A percentile compares a stretch with the other conserved stretches of the same genome.
phyloP scores from a whole-genome alignment of 2,329 filamentous ascomycete species.

The Talaromyces sp. region DNA sequence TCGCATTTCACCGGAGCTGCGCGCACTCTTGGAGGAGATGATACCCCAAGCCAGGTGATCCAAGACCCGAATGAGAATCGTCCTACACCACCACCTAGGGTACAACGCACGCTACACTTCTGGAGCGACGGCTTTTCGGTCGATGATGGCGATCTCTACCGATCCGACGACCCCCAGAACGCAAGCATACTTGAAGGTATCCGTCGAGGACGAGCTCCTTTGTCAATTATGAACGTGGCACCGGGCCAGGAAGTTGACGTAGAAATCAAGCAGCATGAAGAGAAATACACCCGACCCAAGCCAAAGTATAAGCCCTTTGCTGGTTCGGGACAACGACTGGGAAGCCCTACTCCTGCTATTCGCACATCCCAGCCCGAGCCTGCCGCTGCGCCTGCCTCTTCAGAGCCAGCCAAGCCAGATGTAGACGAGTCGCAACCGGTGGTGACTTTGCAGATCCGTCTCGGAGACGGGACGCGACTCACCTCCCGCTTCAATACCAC shows the following conservation, averaged over 20 bases:
- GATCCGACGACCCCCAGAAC: conserved; percentile 62
- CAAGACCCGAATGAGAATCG: conserved; percentile 48
- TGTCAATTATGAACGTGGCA: conserved; percentile 61
- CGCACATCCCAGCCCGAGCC: conserved; percentile 35
- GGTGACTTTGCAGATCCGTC: conserved; percentile 59
- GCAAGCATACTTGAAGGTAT: conserved; percentile 61
- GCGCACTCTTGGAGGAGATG: conserved; percentile 64
- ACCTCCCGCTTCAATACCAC: conserved; percentile 63
- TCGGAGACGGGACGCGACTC: conserved; percentile 61
- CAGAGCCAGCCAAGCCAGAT: conserved; percentile 40
- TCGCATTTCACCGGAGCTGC: conserved; percentile 59
- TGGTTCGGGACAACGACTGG: conserved; percentile 59
- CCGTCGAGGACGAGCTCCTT: conserved; percentile 60
- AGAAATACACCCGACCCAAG: conserved; percentile 62
- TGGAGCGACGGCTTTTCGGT: conserved; percentile 66
- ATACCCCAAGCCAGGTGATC: conserved; percentile 57
- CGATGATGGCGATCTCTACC: conserved; percentile 62
- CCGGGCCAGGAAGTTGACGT: conserved; percentile 64
- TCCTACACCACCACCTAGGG: conserved; percentile 47
- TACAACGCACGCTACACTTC: conserved; percentile 59
- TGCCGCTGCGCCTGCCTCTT: conserved; percentile 22
- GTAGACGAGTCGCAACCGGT: conserved; percentile 58
- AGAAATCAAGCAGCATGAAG: conserved; percentile 61
- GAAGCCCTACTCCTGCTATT: conserved; percentile 60
- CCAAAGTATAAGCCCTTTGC: conserved; percentile 62